phyloP scores from a whole-genome alignment of 805 yeast species.

The Starmerella riodocensis region DNA sequence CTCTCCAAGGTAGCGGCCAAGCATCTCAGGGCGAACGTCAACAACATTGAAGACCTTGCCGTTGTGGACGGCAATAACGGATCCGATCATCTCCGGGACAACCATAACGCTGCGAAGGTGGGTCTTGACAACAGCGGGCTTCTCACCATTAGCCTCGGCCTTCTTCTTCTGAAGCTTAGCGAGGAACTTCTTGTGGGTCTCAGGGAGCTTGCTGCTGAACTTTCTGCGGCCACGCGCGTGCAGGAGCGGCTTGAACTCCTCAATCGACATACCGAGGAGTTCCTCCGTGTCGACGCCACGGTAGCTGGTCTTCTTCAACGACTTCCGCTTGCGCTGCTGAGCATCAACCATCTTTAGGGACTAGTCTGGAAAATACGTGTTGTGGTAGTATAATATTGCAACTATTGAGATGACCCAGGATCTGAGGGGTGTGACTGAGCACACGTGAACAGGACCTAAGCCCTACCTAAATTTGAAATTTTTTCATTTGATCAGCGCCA shows the following conservation, averaged over 20 bases:
- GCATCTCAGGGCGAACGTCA: conserved; percentile 98
- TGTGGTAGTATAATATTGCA: neutral
- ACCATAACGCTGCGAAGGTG: conserved; percentile 98
- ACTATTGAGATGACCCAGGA: neutral
- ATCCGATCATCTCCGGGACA: conserved; percentile 99
- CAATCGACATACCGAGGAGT: conserved; percentile 84
- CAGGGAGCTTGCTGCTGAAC: conserved; percentile 92
- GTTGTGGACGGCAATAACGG: conserved; percentile 97
- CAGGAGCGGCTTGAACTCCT: conserved; percentile 92
- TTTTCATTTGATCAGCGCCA: too few relatives aligned
- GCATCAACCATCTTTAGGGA: conserved; percentile 20
- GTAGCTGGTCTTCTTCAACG: conserved; percentile 96
- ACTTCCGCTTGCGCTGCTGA: conserved; percentile 43
- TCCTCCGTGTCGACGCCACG: conserved; percentile 96
- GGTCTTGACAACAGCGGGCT: conserved; percentile 96
- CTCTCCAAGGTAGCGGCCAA: conserved; percentile 99
- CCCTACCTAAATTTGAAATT: too few relatives aligned
- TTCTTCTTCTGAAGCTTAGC: conserved; percentile 97
- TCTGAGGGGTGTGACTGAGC: neutral
- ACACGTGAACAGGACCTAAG: neutral
- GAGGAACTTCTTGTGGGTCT: conserved; percentile 90
- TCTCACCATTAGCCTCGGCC: conserved; percentile 57
- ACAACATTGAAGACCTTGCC: conserved; percentile 99
- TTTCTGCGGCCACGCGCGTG: conserved; percentile 99
- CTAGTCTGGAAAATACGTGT: conserved; percentile 1